A percentile compares a stretch with the other conserved stretches of the same genome.
These are phyloP conservation scores for Fraxinus sp. DNA, from an alignment of 305 asterid species.

Conservation along the genomic window DNA sequence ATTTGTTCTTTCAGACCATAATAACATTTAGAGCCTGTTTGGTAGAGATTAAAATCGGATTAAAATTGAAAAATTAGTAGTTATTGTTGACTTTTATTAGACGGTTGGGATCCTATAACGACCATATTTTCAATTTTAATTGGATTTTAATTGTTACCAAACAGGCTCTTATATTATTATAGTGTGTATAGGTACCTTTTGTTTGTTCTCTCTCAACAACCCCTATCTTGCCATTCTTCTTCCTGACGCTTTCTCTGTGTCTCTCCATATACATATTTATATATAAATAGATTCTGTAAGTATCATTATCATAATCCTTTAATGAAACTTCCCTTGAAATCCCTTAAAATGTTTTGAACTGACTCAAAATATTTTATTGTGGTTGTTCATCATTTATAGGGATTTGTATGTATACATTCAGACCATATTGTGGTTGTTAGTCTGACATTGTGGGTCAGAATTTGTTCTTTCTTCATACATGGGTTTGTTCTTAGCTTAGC, in stretches of 20 bases:
- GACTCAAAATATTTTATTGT: conserved; percentile 12
- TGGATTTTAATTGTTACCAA: not conserved
- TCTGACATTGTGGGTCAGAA: conserved; percentile 68
- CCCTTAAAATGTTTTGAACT: conserved; percentile 19
- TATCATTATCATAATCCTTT: conserved; percentile 31
- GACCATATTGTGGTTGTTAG: conserved; percentile 38
- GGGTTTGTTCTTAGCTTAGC: conserved; percentile 78
- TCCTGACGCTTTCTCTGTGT: conserved; percentile 14
- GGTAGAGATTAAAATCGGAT: too few relatives aligned
- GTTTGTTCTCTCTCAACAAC: conserved; percentile 20
- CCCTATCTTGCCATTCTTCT: conserved; percentile 25
- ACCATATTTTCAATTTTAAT: too few relatives aligned
- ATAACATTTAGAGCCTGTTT: too few relatives aligned
- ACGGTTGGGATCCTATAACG: too few relatives aligned
- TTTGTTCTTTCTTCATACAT: conserved; percentile 60
- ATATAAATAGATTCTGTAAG: conserved; percentile 18
- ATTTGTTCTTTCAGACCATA: too few relatives aligned
- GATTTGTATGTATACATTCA: conserved; percentile 25
- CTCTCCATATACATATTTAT: not conserved
- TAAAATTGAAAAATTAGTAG: too few relatives aligned
- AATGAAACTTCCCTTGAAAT: conserved; percentile 44
- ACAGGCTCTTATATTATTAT: not conserved
- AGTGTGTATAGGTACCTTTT: too few relatives aligned
- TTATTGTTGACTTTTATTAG: too few relatives aligned
- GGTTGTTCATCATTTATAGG: conserved; percentile 28